A percentile compares a stretch with the other conserved stretches of the same genome.
Evolutionary conservation across 1,284 basidiomycete species (phyloP).

Genomic region (Vanrija pseudolonga): DNA sequence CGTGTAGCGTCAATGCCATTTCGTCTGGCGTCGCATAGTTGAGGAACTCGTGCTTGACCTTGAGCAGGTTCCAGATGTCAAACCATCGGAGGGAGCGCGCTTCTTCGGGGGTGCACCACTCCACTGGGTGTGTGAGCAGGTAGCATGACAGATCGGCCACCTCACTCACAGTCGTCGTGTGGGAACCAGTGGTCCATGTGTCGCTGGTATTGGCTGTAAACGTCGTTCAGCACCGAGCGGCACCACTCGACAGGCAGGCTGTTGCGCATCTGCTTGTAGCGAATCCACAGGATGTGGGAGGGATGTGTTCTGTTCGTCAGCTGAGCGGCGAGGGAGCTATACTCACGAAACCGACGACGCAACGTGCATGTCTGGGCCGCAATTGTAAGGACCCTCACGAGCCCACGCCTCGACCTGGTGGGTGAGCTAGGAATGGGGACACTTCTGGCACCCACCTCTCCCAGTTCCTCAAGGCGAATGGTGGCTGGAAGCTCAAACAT

Average conservation of each 20-base stretch:
- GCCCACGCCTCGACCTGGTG: too few relatives aligned
- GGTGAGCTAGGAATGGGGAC: too few relatives aligned
- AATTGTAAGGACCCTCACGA: too few relatives aligned
- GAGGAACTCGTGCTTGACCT: constrained; percentile 18
- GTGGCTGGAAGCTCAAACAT: constrained; percentile 11
- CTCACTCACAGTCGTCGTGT: not conserved
- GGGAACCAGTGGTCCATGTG: constrained; percentile 21
- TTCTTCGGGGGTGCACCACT: too few relatives aligned
- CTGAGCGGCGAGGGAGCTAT: too few relatives aligned
- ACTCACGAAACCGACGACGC: not conserved
- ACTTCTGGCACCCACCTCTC: too few relatives aligned
- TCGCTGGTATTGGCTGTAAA: constrained; percentile 13
- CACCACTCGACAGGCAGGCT: not conserved
- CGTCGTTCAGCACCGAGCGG: constrained; percentile 5
- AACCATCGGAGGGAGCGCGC: constrained; percentile 14
- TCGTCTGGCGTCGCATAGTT: constrained; percentile 6
- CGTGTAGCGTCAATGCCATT: constrained; percentile 3
- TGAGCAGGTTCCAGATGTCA: constrained; percentile 15
- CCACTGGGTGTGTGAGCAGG: not conserved
- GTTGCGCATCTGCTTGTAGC: too few relatives aligned
- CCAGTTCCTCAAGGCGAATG: constrained; percentile 8
- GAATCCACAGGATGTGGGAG: too few relatives aligned
- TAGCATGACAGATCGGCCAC: not conserved
- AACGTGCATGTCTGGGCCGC: not conserved
- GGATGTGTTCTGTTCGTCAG: too few relatives aligned